Conservation (phyloP, 1,284 basidiomycete genomes). For the Sparassis latifolia region DNA sequence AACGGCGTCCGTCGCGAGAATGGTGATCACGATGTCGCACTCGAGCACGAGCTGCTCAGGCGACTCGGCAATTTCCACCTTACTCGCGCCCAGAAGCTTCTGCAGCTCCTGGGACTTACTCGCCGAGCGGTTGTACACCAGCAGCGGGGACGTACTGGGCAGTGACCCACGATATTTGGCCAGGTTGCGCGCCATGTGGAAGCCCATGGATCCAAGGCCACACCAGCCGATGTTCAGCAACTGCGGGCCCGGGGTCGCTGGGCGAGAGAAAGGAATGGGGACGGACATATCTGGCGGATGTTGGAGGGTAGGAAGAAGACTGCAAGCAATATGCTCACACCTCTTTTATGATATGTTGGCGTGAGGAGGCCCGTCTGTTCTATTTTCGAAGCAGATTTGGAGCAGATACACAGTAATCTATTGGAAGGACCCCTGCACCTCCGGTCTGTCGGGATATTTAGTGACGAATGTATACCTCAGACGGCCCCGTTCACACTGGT, state of each 20-base stretch:
- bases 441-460: too few species aligned
- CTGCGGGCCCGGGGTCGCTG: slow-evolving; percentile 37
- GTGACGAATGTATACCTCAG: too few species aligned
- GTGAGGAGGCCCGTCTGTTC: too few species aligned
- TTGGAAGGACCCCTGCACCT: too few species aligned
- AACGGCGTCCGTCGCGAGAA: slow-evolving; percentile 68
- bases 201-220: slow-evolving; percentile 68
- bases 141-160: slow-evolving; percentile 35
- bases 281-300: neutral
- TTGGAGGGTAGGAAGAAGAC: too few species aligned
- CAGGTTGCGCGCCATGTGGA: slow-evolving; percentile 70
- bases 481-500: too few species aligned
- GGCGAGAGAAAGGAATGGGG: slow-evolving; percentile 52
- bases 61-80: slow-evolving; percentile 47
- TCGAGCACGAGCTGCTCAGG: slow-evolving; percentile 52
- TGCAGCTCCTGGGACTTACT: slow-evolving; percentile 53
- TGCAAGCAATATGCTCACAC: too few species aligned
- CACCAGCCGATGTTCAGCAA: slow-evolving; percentile 50
- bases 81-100: slow-evolving; percentile 45
- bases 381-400: too few species aligned
- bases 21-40: slow-evolving; percentile 80
- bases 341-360: too few species aligned
- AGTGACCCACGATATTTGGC: slow-evolving; percentile 41
- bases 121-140: slow-evolving; percentile 64
- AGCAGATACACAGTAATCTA: too few species aligned